Evolutionary conservation across 1,284 basidiomycete genomes (phyloP).

Genomic region (Tilletia indica): DNA sequence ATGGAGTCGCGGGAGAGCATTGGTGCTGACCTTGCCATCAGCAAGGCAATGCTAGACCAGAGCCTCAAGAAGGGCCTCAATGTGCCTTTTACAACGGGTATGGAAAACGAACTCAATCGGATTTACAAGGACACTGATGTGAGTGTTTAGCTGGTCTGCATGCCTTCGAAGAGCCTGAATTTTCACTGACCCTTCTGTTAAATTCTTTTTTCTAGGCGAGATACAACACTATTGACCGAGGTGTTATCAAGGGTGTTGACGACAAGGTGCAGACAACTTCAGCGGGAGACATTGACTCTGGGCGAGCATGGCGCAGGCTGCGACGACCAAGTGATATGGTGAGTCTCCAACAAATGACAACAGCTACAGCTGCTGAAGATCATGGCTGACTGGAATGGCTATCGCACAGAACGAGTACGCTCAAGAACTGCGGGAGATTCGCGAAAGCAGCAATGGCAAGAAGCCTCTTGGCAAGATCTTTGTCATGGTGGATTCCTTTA

Average conservation of each 20-base stretch:
- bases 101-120: conserved; percentile 44
- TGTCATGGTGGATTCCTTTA: conserved; percentile 64
- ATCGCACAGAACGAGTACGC: conserved; percentile 72
- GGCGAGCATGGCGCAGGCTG: conserved; percentile 82
- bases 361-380: conserved; percentile 22
- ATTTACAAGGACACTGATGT: conserved; percentile 43
- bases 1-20: conserved; percentile 37
- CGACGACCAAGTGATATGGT: conserved; percentile 90
- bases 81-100: conserved; percentile 38
- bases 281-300: conserved; percentile 53
- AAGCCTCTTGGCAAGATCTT: conserved; percentile 89
- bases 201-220: conserved; percentile 56
- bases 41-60: conserved; percentile 39
- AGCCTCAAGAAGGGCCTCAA: conserved; percentile 42
- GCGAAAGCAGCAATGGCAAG: conserved; percentile 70
- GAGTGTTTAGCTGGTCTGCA: conserved; percentile 10
- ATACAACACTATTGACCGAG: conserved; percentile 58
- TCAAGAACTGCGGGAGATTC: conserved; percentile 77
- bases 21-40: conserved; percentile 37
- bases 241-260: conserved; percentile 39
- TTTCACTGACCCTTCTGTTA: neutral
- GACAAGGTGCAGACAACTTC: conserved; percentile 57
- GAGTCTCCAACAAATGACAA: conserved; percentile 6
- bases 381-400: conserved; percentile 24
- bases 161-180: no score